Base-by-base conservation (phyloP, 2,329 filamentous ascomycete genomes). In the Colletotrichum liaoningense region DNA sequence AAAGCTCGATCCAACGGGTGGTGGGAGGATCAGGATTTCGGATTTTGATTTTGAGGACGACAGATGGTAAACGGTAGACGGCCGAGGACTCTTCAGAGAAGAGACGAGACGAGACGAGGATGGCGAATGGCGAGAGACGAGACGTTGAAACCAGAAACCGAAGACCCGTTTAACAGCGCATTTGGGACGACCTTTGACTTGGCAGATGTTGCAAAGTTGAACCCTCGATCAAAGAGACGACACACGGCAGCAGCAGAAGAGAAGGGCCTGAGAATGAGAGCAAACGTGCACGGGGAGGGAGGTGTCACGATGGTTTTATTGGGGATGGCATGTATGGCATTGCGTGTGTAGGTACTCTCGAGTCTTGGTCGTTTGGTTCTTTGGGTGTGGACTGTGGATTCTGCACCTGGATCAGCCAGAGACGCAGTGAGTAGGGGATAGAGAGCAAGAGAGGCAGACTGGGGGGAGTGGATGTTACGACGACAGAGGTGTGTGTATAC, bases 281-380 rank as follows among this genome's bases (percentile, higher is more conserved):
- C 14, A 14, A 54, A 14, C 4, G 28, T 66, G 67, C 35, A 66
- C 56, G 46, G 56, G 54, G 28, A 57, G 55, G 67, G 38, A 63
- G 70, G 71, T 71, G 71, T 71, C 71, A 42, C 71, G 71, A 73
- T 71, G 67, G 71, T 73, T 73, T 73, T 71, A 71, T 73, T 71
- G 35, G 46, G 52, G 46, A 58, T 35, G 57, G 58, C 35, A 72
- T 58, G 66, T 49, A 72, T 58, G 30, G 65, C 59, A 58, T 35
- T 63, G 33, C 33, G 66, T 22, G 28, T 49, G 66, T 63, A 24
- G 24, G 24, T 24, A 38, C 24, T 60, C 52, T 42, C 7, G 52
- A 69, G 63, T 60, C 42, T 38, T 42, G 67, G 67, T 49, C 38
- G 38, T 42, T 42, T 42, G 38, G 14, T 16, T 7, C 38, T 42